These are phyloP conservation scores for Trichomonas gallinae DNA, from an alignment of 208 protist species.

Conservation along the genomic window DNA sequence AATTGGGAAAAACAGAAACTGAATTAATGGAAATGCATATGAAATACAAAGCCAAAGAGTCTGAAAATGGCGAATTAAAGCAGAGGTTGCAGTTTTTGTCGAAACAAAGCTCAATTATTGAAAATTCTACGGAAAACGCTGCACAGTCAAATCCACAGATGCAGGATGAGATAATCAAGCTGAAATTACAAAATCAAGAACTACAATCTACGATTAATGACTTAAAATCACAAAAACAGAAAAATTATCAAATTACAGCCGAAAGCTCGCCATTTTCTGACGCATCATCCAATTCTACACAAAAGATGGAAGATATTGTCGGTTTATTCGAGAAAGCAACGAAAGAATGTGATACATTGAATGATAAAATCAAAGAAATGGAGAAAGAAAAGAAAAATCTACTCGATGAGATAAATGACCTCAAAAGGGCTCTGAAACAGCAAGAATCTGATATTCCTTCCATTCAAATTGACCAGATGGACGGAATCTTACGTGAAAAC, in stretches of 20 bases:
- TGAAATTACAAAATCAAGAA: neutral
- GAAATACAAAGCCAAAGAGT: neutral
- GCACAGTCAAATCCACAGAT: neutral
- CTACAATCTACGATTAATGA: neutral
- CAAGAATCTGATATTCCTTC: neutral
- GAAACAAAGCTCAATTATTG: neutral
- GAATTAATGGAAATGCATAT: neutral
- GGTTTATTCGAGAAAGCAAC: neutral
- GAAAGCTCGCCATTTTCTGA: neutral
- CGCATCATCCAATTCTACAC: neutral
- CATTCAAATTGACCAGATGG: neutral
- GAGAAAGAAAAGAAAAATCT: neutral
- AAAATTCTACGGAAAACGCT: neutral
- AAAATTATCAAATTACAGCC: neutral
- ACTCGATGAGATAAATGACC: neutral
- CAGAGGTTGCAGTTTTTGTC: neutral
- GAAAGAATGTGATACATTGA: neutral
- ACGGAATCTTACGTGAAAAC: neutral
- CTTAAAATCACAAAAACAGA: neutral
- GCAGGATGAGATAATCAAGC: neutral
- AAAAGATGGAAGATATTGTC: neutral
- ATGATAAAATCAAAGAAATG: neutral
- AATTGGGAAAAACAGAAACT: neutral
- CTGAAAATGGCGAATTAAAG: neutral
- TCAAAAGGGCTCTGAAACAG: neutral